Evolutionary conservation across 2,329 filamentous ascomycete species (phyloP).

Genomic region (Paecilomyces fulvus): DNA sequence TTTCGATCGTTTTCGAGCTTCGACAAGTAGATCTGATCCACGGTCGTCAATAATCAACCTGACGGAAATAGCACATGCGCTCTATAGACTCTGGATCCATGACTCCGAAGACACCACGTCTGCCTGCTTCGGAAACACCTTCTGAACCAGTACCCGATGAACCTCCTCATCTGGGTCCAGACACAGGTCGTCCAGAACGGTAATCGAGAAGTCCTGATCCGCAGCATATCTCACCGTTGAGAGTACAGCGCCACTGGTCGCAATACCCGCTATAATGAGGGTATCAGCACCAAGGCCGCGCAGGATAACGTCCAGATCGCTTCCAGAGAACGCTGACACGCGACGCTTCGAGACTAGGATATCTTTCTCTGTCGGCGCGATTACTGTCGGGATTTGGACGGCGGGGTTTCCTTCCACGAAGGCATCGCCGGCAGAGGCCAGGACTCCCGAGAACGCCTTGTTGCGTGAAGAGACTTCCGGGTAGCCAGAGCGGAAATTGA

Average conservation of each 20-base stretch:
- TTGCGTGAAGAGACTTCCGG: slow-evolving; percentile 22
- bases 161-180: slow-evolving; percentile 25
- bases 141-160: slow-evolving; percentile 24
- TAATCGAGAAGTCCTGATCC: slow-evolving; percentile 28
- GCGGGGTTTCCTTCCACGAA: slow-evolving; percentile 17
- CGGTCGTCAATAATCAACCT: too few species aligned
- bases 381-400: slow-evolving; percentile 12
- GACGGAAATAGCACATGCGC: background rate
- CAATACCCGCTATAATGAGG: slow-evolving; percentile 27
- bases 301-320: slow-evolving; percentile 27
- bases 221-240: slow-evolving; percentile 28
- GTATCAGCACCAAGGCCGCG: slow-evolving; percentile 17
- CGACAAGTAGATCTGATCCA: too few species aligned
- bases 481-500: slow-evolving; percentile 23
- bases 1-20: too few species aligned
- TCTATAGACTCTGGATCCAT: slow-evolving; percentile 15
- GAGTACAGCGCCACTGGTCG: slow-evolving; percentile 29
- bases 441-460: slow-evolving; percentile 10
- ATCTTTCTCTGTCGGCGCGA: slow-evolving; percentile 15
- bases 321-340: slow-evolving; percentile 27
- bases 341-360: slow-evolving; percentile 27
- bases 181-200: slow-evolving; percentile 28
- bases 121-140: slow-evolving; percentile 24
- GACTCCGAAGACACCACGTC: slow-evolving; percentile 17
- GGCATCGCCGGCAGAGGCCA: slow-evolving; percentile 6